Evolutionary conservation across 2,329 filamentous ascomycete species (phyloP), one percentile per base, ranked within the genome.

Genomic region (Tolypocladium ovalisporum): DNA sequence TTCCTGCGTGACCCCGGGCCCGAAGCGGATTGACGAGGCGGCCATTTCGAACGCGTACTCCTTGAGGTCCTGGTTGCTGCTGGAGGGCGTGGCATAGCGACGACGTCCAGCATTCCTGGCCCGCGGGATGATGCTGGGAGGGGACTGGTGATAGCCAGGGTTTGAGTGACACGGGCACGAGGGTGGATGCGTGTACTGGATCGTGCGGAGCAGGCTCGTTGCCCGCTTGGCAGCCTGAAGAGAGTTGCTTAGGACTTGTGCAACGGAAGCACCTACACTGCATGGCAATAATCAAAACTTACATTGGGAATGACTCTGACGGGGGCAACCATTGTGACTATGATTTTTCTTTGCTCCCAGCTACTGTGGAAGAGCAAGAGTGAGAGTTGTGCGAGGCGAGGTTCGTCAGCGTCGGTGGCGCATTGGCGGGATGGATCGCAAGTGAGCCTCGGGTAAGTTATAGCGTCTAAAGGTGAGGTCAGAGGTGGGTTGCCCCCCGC

Each of bases 31-130:
- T 34, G 88, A 90, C 1, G 90, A 96, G 1, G 94, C 91, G 0
- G 94, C 94, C 93, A 99, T 96, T 72, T 99, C 94, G 69, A 99
- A 99, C 17, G 94, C 94, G 75, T 99, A 99, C 71, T 99, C 94
- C 71, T 95, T 96, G 67, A 91, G 80, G 10, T 80, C 74, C 34
- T 59, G 54, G 24, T 88, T 75, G 24, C 68, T 62, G 42, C 66
- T 67, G 36, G 88, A 76, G 0, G 92, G 90, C 0, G 90, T 93
- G n/a, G 90, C 91, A 71, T 82, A 85, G 54, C 76, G 77, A 37
- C 83, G 71, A 29, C 63, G 60, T 36, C 66, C 73, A 37, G 73
- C 62, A 62, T 71, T 58, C 62, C 67, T 60, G 52, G 67, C 71
- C 57, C 75, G 78, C 27, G 79, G 78, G 19, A 78, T 72, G 59